Percentiles rank a stretch among this genome's conserved stretches.
Conservation (phyloP, 306 rosid genomes). For the Potentilla sterilis region DNA sequence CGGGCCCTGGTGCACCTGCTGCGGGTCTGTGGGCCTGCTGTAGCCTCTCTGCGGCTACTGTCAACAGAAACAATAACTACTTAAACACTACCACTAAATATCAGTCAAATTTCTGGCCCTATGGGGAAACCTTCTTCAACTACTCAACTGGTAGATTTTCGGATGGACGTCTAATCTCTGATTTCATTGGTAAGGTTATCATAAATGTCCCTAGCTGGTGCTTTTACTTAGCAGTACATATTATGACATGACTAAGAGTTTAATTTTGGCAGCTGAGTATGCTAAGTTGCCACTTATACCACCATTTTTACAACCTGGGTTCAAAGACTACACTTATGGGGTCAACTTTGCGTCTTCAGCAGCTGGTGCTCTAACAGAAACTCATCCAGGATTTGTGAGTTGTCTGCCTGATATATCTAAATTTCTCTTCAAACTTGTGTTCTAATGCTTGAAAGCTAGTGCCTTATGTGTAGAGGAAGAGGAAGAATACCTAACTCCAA, state of each 20-base stretch:
- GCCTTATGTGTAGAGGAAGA: not conserved
- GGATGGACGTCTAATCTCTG: slow-evolving; percentile 41
- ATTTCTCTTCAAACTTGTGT: not conserved
- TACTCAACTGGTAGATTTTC: slow-evolving; percentile 38
- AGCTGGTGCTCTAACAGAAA: not conserved
- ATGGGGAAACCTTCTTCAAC: slow-evolving; percentile 41
- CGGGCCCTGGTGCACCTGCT: too few species aligned
- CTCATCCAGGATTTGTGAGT: not conserved
- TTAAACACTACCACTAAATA: not conserved
- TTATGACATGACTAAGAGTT: not conserved
- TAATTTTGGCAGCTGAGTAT: not conserved
- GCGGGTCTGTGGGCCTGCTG: too few species aligned
- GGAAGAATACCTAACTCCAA: not conserved
- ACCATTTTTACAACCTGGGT: not conserved
- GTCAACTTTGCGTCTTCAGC: not conserved
- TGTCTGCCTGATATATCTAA: not conserved
- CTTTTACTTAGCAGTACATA: not conserved
- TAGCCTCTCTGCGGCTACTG: too few species aligned
- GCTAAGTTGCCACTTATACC: not conserved
- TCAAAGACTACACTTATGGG: not conserved
- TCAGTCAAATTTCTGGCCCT: slow-evolving; percentile 30
- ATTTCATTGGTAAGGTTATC: slow-evolving; percentile 32
- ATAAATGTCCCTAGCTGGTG: not conserved
- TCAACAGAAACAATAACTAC: slow-evolving; percentile 35
- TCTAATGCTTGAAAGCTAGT: not conserved